A percentile compares a stretch with the other conserved stretches of the same genome.
Conservation (phyloP, 495 filamentous ascomycete genomes). For the Xylaria intraflava region DNA sequence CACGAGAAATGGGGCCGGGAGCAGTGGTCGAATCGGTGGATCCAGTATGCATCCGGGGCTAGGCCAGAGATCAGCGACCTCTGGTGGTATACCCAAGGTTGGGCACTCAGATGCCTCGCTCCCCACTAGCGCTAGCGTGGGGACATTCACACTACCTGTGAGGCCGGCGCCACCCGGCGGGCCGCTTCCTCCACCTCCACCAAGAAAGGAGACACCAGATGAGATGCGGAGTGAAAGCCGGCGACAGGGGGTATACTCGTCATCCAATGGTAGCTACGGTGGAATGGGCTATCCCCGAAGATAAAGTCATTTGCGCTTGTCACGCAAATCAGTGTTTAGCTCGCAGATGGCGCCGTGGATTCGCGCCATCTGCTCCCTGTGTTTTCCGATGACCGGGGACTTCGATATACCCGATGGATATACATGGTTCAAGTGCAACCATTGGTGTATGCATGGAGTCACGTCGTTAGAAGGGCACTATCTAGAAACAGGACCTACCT, state of each 20-base stretch:
- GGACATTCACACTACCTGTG: slow-evolving; percentile 42
- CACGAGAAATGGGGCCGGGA: slow-evolving; percentile 34
- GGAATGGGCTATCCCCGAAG: slow-evolving; percentile 19
- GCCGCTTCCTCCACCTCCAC: slow-evolving; percentile 39
- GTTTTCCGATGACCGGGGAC: neutral
- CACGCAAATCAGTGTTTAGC: neutral
- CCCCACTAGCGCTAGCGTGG: slow-evolving; percentile 20
- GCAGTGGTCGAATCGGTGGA: slow-evolving; percentile 38
- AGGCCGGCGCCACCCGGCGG: slow-evolving; percentile 40
- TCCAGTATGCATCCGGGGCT: slow-evolving; percentile 44
- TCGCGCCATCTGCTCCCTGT: neutral
- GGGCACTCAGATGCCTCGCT: slow-evolving; percentile 24
- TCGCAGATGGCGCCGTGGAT: neutral
- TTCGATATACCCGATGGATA: neutral
- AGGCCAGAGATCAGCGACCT: slow-evolving; percentile 40
- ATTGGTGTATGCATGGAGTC: slow-evolving; percentile 1
- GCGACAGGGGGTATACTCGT: slow-evolving; percentile 35
- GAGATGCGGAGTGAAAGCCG: slow-evolving; percentile 32
- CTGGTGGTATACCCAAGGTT: slow-evolving; percentile 37
- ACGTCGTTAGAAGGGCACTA: slow-evolving; percentile 1
- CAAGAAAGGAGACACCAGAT: slow-evolving; percentile 38
- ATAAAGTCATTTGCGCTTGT: slow-evolving; percentile 11
- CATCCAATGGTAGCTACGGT: slow-evolving; percentile 29
- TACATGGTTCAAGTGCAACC: neutral
- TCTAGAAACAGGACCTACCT: neutral